Evolutionary conservation across 2,329 filamentous ascomycete genomes (phyloP), one percentile per base, ranked within the genome.

Genomic region (Dactylonectria macrodidyma): DNA sequence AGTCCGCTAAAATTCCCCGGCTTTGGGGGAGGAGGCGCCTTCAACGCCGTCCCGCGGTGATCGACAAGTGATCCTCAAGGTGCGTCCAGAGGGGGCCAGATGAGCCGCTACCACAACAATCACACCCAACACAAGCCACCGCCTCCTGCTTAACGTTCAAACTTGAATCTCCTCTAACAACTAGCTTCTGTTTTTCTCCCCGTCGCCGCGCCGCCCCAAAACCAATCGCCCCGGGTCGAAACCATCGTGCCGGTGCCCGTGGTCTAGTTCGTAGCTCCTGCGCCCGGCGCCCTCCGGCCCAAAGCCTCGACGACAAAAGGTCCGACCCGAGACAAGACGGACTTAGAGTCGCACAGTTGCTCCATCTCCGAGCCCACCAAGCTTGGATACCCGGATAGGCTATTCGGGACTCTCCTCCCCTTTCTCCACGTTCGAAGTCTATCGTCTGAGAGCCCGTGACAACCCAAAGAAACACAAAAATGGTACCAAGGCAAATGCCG

Each of bases 261-360:
- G 12, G 50, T 30, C 26, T 55, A 62, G 59, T 34, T 30, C 24
- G 38, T 62, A 56, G 59, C 51, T 55, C 34, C n/a, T n/a, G 26
- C 30, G 50, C 59, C 51, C 51, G 52, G n/a, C 11, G 14, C n/a
- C 41, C 22, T 47, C 30, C 50, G 48, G 48, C 26, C 16, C 30
- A 36, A 62, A 56, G 41, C 59, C 41, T 56, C 51, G 8, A 5
- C 46, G 33, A 33, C 51, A 62, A 62, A 62, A 47, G 51, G 36
- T 47, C 59, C 59, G 30, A 22, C 51, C 41, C 22, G 51, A 48
- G 38, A 48, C 26, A 52, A 34, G 16, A 52, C 50, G 59, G 59
- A 56, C 30, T 55, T 46, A 46, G 41, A 38, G 34, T 47, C 46
- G 14, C 22, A 16, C 16, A 51, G 10, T 33, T 34, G 22, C 24